Percentiles rank a stretch among this genome's conserved stretches.
Conservation (phyloP, 2,329 filamentous ascomycete species). For the Chalara sp. region DNA sequence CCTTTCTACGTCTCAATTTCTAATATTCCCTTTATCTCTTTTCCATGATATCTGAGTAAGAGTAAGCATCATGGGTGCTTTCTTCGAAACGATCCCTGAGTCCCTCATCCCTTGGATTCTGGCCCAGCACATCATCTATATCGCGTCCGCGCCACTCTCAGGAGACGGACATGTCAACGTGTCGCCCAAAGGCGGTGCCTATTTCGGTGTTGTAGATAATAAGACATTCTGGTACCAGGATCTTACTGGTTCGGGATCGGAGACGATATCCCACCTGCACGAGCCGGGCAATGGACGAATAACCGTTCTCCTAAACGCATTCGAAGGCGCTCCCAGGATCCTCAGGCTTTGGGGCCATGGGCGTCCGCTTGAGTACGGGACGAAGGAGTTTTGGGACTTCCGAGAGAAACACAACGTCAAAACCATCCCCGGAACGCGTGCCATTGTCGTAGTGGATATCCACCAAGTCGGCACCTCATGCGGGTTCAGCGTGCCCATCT, state of each 20-base stretch:
- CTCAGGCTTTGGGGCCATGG: constrained; percentile 15
- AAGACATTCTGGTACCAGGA: constrained; percentile 16
- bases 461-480: constrained; percentile 15
- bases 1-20: too few relatives aligned
- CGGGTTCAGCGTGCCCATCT: constrained; percentile 15
- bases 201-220: constrained; percentile 13
- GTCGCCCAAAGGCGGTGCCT: constrained; percentile 15
- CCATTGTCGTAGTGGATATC: constrained; percentile 14
- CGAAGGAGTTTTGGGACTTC: constrained; percentile 7
- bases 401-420: constrained; percentile 10
- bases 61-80: too few relatives aligned
- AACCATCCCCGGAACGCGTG: constrained; percentile 12
- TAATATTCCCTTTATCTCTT: too few relatives aligned
- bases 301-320: constrained; percentile 15
- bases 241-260: constrained; percentile 14
- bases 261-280: constrained; percentile 15
- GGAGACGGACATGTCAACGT: constrained; percentile 15
- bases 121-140: constrained; percentile 15
- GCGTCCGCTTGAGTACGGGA: constrained; percentile 16
- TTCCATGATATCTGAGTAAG: too few relatives aligned
- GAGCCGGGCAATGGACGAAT: constrained; percentile 15
- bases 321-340: constrained; percentile 14
- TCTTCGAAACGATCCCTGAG: constrained; percentile 8
- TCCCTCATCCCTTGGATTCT: constrained; percentile 13
- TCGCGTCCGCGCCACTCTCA: constrained; percentile 14